Percentiles rank a stretch among this genome's conserved stretches.
Evolutionary conservation across 768 basidiomycete species (phyloP).

Genomic region (Mycena kentingensis): DNA sequence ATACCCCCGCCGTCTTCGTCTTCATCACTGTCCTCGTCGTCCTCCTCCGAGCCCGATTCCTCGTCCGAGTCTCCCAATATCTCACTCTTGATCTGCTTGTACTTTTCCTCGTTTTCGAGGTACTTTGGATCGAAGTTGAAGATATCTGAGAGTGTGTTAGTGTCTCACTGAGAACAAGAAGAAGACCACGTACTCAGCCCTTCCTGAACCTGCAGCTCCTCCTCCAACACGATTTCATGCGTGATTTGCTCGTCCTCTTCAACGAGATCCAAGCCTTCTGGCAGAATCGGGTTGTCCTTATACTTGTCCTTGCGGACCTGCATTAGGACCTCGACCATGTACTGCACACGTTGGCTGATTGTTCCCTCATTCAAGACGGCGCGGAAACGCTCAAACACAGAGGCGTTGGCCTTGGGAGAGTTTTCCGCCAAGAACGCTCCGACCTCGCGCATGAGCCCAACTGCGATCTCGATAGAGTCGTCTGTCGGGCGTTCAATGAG

Average conservation of each 20-base stretch:
- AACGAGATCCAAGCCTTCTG: constrained; percentile 93
- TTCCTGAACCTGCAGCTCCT: constrained; percentile 92
- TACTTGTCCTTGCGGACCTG: constrained; percentile 98
- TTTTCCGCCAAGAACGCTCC: constrained; percentile 93
- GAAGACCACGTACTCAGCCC: constrained; percentile 74
- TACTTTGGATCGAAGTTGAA: constrained; percentile 93
- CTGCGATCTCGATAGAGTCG: constrained; percentile 97
- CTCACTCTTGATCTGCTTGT: constrained; percentile 87
- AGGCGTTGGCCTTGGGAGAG: constrained; percentile 92
- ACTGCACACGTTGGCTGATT: constrained; percentile 96
- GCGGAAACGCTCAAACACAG: constrained; percentile 94
- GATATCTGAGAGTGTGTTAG: constrained; percentile 58
- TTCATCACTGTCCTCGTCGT: constrained; percentile 67
- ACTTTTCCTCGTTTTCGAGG: constrained; percentile 91
- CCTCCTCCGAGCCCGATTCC: constrained; percentile 67
- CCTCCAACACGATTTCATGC: constrained; percentile 89
- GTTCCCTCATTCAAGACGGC: constrained; percentile 93
- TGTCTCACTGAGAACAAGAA: not conserved
- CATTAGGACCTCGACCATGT: constrained; percentile 99
- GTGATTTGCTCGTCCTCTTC: constrained; percentile 99
- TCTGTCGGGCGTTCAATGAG: constrained; percentile 94
- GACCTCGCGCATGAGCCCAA: constrained; percentile 96
- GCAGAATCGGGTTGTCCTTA: constrained; percentile 95
- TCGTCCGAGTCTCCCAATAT: constrained; percentile 87
- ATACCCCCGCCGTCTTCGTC: constrained; percentile 54